phyloP scores from a whole-genome alignment of 2,329 filamentous ascomycete species.

The Phialophora chinensis region DNA sequence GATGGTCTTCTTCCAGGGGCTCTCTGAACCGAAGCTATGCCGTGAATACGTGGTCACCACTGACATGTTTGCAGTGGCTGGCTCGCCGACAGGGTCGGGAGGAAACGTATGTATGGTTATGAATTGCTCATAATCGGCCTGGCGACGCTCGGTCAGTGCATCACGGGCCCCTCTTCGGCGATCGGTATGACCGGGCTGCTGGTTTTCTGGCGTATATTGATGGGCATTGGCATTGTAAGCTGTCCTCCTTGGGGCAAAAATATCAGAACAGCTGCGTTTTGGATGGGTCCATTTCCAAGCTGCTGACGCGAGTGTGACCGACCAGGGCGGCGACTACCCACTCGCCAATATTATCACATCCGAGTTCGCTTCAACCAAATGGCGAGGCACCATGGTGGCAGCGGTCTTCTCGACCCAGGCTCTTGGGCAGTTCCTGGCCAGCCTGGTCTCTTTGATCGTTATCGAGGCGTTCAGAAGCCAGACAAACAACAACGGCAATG shows the following conservation, averaged over 20 bases:
- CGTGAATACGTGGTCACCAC: constrained; percentile 38
- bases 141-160: constrained; percentile 73
- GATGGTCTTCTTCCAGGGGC: background rate
- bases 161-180: constrained; percentile 67
- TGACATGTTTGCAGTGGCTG: constrained; percentile 55
- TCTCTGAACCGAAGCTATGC: background rate
- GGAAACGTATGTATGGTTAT: constrained; percentile 83
- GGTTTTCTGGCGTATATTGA: constrained; percentile 81
- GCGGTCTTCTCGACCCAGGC: constrained; percentile 87
- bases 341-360: constrained; percentile 83
- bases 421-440: constrained; percentile 77
- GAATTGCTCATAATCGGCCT: constrained; percentile 81
- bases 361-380: constrained; percentile 81
- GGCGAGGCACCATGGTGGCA: constrained; percentile 85
- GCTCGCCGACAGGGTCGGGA: constrained; percentile 76
- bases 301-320: background rate
- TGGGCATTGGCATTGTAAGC: constrained; percentile 65
- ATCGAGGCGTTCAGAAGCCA: constrained; percentile 55
- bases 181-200: constrained; percentile 61
- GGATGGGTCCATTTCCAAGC: no score
- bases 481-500: constrained; percentile 69
- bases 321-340: constrained; percentile 75
- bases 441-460: constrained; percentile 76
- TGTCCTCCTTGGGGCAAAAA: background rate
- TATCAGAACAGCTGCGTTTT: background rate